These are phyloP conservation scores for Daucus carota DNA, from an alignment of 129 eudicot genomes.

Conservation along the genomic window DH1_v3.0 NC_030384.2:32032501-32033000, in stretches of 20 bases:
- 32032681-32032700: slow-evolving; percentile 80
- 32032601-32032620: not conserved
- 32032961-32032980: not conserved
- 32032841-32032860: not conserved
- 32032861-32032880: not conserved
- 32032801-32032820: not conserved
- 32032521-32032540: not conserved
- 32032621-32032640: not conserved
- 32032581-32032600: not conserved
- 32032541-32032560: not conserved
- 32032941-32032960: not conserved
- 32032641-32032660: slow-evolving; percentile 10
- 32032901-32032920: not conserved
- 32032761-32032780: not conserved
- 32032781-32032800: not conserved
- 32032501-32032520: not conserved
- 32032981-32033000: slow-evolving; percentile 46
- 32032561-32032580: not conserved
- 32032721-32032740: slow-evolving; percentile 44
- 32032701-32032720: slow-evolving; percentile 90
- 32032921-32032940: not conserved
- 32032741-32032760: not conserved
- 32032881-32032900: not conserved
- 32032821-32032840: not conserved
- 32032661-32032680: slow-evolving; percentile 80